A percentile compares a stretch with the other conserved stretches of the same genome.
phyloP scores from a whole-genome alignment of 495 filamentous ascomycete species.

The Aspergillus ellipticus region DNA sequence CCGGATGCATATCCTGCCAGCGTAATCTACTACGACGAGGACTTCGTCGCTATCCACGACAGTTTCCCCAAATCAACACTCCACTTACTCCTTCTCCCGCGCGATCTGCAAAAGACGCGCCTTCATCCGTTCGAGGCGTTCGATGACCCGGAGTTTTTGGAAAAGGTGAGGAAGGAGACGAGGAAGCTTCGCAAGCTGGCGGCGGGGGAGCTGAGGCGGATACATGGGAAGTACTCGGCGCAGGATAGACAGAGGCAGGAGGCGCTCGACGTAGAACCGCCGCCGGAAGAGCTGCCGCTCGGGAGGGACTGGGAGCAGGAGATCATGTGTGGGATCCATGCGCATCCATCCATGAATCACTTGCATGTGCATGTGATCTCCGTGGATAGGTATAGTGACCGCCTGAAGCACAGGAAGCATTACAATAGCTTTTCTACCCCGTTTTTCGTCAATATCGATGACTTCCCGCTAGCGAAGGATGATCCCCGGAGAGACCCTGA shows the following conservation, averaged over 20 bases:
- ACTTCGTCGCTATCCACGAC: constrained; percentile 81
- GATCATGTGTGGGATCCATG: constrained; percentile 76
- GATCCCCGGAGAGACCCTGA: constrained; percentile 57
- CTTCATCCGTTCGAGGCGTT: constrained; percentile 80
- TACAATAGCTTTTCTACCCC: constrained; percentile 87
- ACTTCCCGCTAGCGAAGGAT: constrained; percentile 67
- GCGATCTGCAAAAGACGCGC: constrained; percentile 55
- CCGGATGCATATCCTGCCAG: constrained; percentile 59
- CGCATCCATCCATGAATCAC: constrained; percentile 86
- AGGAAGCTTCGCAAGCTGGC: constrained; percentile 59
- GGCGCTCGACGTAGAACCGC: constrained; percentile 46
- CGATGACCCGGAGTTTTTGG: constrained; percentile 65
- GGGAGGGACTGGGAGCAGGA: constrained; percentile 80
- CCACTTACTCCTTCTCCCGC: constrained; percentile 83
- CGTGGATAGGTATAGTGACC: constrained; percentile 64
- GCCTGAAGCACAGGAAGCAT: constrained; percentile 77
- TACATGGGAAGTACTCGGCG: constrained; percentile 59
- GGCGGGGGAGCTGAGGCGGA: constrained; percentile 71
- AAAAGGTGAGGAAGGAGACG: constrained; percentile 56
- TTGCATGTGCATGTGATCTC: constrained; percentile 87
- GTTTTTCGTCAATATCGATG: constrained; percentile 81
- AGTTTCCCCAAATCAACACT: constrained; percentile 78
- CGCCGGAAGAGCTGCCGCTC: constrained; percentile 51
- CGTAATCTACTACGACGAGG: constrained; percentile 63
- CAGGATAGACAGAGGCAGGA: constrained; percentile 54